Conservation (phyloP, 2,329 filamentous ascomycete genomes). For the Pseudocercospora cruenta region DNA sequence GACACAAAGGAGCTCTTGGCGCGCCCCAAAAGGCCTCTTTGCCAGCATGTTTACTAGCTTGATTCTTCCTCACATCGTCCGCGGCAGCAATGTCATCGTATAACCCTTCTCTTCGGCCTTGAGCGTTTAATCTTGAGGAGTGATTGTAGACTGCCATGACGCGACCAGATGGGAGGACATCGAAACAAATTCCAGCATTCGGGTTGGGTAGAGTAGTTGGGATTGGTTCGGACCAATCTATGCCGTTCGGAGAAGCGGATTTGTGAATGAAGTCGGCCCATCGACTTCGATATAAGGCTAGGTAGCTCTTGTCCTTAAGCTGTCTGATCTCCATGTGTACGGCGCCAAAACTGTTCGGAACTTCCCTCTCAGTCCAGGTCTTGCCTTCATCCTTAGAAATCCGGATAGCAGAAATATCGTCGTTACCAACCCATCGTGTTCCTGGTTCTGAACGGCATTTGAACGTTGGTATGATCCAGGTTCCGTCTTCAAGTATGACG, state of each 20-base stretch:
- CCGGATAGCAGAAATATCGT: conserved; percentile 24
- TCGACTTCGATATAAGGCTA: conserved; percentile 13
- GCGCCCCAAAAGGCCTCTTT: conserved; percentile 27
- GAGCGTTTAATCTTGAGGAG: conserved; percentile 10
- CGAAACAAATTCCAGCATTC: conserved; percentile 25
- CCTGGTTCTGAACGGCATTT: conserved; percentile 23
- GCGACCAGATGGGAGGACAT: conserved; percentile 17
- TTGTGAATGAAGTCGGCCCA: conserved; percentile 19
- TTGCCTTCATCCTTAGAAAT: conserved; percentile 21
- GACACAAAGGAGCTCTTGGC: conserved; percentile 24
- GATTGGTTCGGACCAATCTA: conserved; percentile 23
- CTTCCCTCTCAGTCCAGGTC: conserved; percentile 20
- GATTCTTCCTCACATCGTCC: conserved; percentile 20
- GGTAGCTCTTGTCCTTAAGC: conserved; percentile 14
- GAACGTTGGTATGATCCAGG: conserved; percentile 25
- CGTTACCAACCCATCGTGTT: conserved; percentile 24
- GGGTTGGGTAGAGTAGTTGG: conserved; percentile 20
- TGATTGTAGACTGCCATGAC: conserved; percentile 16
- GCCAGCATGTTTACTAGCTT: conserved; percentile 21
- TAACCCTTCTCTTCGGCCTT: conserved; percentile 19
- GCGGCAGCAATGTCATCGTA: conserved; percentile 25
- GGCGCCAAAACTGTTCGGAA: conserved; percentile 24
- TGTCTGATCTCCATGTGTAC: conserved; percentile 26
- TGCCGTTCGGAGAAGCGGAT: conserved; percentile 16
- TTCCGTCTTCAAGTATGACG: conserved; percentile 16